Conservation (phyloP, 768 basidiomycete species). For the Gelatoporia subvermispora region DNA sequence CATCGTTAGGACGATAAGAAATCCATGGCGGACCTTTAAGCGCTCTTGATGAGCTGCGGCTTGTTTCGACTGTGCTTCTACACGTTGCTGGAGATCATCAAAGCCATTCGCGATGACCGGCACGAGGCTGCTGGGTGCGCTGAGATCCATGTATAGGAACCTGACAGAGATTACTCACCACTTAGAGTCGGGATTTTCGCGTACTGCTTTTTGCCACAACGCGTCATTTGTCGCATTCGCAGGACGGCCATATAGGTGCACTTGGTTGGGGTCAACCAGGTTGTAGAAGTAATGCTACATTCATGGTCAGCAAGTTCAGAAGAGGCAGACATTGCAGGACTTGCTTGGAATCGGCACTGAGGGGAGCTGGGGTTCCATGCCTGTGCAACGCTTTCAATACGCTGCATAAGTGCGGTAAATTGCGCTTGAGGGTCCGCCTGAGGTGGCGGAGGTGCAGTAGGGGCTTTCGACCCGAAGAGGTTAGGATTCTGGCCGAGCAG, state of each 20-base stretch:
- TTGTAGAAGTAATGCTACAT: constrained; percentile 80
- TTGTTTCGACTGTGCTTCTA: constrained; percentile 69
- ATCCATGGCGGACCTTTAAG: constrained; percentile 40
- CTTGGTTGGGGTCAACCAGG: constrained; percentile 65
- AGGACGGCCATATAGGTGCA: constrained; percentile 66
- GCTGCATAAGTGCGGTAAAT: constrained; percentile 46
- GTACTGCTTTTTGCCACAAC: constrained; percentile 72
- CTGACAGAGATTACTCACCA: constrained; percentile 53
- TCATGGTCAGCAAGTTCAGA: background rate
- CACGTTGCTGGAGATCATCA: constrained; percentile 73
- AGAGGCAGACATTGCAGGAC: constrained; percentile 10
- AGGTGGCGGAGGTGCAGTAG: constrained; percentile 34
- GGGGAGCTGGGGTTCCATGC: constrained; percentile 70
- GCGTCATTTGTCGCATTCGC: constrained; percentile 65
- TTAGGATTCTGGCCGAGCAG: constrained; percentile 18
- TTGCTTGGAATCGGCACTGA: constrained; percentile 77
- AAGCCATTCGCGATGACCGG: constrained; percentile 80
- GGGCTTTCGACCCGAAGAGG: constrained; percentile 35
- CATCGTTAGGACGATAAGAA: background rate
- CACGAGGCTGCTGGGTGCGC: constrained; percentile 49
- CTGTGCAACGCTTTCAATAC: constrained; percentile 57
- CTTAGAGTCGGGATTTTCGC: constrained; percentile 78
- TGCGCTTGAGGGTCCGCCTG: constrained; percentile 61
- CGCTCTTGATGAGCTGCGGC: constrained; percentile 64
- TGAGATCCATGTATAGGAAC: constrained; percentile 1